phyloP scores from a whole-genome alignment of 441 rosid species.

The Bruguiera hainesii region DNA sequence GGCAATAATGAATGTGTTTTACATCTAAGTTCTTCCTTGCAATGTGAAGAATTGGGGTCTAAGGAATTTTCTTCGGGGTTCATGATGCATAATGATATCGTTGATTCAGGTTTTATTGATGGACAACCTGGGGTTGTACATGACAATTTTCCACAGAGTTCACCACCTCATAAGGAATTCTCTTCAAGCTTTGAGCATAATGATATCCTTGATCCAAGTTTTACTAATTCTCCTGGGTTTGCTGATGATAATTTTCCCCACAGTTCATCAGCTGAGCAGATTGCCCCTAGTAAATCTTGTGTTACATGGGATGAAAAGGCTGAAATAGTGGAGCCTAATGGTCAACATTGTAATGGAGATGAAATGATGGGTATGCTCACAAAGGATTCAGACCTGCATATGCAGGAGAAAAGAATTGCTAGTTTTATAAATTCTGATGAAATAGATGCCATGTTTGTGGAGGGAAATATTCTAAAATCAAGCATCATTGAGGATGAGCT shows the following conservation, averaged over 20 bases:
- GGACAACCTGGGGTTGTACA: constrained; percentile 33
- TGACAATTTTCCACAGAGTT: constrained; percentile 32
- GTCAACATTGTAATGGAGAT: constrained; percentile 24
- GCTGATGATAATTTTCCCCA: constrained; percentile 28
- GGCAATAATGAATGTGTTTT: constrained; percentile 59
- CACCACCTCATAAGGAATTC: constrained; percentile 34
- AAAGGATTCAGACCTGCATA: constrained; percentile 27
- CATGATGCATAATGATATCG: constrained; percentile 37
- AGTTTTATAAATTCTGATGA: constrained; percentile 24
- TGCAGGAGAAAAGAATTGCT: constrained; percentile 22
- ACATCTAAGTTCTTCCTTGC: constrained; percentile 40
- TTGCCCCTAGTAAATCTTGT: constrained; percentile 42
- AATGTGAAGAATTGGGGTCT: constrained; percentile 43
- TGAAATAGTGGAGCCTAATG: constrained; percentile 47
- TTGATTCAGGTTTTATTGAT: constrained; percentile 42
- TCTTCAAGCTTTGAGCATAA: constrained; percentile 43
- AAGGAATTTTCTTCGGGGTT: constrained; percentile 41
- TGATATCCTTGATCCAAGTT: constrained; percentile 40
- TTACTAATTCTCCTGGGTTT: constrained; percentile 34
- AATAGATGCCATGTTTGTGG: constrained; percentile 28
- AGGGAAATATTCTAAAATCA: constrained; percentile 30
- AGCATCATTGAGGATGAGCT: constrained; percentile 26
- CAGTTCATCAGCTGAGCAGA: constrained; percentile 39
- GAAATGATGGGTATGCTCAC: constrained; percentile 32
- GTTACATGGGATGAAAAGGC: constrained; percentile 82